phyloP scores from a whole-genome alignment of 2,329 filamentous ascomycete genomes.

The Monosporascus sp. region DNA sequence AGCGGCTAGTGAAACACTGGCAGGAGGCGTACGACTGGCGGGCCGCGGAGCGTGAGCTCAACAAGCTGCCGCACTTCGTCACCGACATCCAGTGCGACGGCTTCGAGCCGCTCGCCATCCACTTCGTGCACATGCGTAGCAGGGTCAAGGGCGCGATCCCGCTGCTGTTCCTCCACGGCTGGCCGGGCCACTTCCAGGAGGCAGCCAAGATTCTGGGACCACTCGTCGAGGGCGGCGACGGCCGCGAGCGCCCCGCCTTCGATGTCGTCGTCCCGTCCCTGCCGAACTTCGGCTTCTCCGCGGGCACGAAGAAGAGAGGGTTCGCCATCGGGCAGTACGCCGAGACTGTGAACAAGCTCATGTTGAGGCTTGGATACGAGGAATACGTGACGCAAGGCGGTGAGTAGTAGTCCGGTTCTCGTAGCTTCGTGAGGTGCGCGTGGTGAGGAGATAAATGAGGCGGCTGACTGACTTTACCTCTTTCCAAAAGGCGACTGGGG shows the following conservation, averaged over 20 bases:
- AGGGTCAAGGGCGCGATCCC: constrained; percentile 24
- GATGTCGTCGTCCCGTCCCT: constrained; percentile 54
- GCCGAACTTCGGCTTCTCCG: constrained; percentile 48
- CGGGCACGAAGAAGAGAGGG: constrained; percentile 39
- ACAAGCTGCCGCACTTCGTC: constrained; percentile 30
- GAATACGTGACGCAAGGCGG: constrained; percentile 42
- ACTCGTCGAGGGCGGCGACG: constrained; percentile 30
- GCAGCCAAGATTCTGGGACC: constrained; percentile 55
- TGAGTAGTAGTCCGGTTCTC: constrained; percentile 5
- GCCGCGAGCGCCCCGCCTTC: constrained; percentile 36
- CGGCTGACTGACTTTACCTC: not conserved
- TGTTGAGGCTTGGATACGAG: constrained; percentile 61
- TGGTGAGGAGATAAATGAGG: no score
- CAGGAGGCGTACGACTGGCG: constrained; percentile 30
- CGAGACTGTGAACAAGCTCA: constrained; percentile 61
- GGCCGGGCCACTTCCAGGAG: constrained; percentile 67
- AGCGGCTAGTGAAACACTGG: constrained; percentile 30
- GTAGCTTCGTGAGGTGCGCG: no score
- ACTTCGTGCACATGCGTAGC: constrained; percentile 33
- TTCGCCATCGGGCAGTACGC: constrained; percentile 58
- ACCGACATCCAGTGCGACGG: constrained; percentile 31
- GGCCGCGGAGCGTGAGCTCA: constrained; percentile 28
- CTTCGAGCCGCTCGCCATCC: constrained; percentile 32
- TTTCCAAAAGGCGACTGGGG: constrained; percentile 59
- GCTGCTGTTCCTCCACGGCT: constrained; percentile 28